Evolutionary conservation across 2,329 filamentous ascomycete species (phyloP), one percentile per base, ranked within the genome.

Genomic region (Ophiobolus disseminans): DNA sequence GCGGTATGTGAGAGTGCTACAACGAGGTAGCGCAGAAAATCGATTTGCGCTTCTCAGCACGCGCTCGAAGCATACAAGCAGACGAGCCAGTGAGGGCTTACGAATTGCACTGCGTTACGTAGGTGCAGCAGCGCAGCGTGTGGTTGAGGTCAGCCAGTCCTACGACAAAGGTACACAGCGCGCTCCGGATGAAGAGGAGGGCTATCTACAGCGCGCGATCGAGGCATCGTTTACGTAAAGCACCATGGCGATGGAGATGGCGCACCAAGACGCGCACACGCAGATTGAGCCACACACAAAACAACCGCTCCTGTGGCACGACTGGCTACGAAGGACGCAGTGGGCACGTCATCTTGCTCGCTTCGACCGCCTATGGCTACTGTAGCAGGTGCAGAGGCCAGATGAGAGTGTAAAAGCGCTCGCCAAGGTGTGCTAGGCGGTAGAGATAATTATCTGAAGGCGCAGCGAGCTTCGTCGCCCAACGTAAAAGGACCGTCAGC

Each of bases 261-360:
- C n/a, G n/a, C n/a, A n/a, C n/a, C n/a, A n/a, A 36, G 35, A 19
- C 35, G 21, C 22, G 37, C 16, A 36, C 14, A 5, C n/a, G 25
- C 10, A 46, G n/a, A n/a, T 50, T 14, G 4, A 43, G 19, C 21
- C 31, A 14, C 22, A 50, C 19, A 37, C n/a, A n/a, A n/a, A n/a
- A 7, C 3, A 32, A 50, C 20, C 17, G 17, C 23, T 46, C 23
- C 13, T 41, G 21, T 45, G 41, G 8, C 13, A 21, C 14, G 23
- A 40, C 14, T 50, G 23, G 42, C 25, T 50, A 20, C 21, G 34
- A 26, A 16, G 30, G n/a, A 19, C 25, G 6, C 23, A 37, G 21
- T 50, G 22, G 48, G 42, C 37, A 26, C n/a, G 23, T 16, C 37
- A 50, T 42, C 46, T 53, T 17, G 39, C 39, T n/a, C 35, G 50